A percentile compares a stretch with the other conserved stretches of the same genome.
These are phyloP conservation scores for Neofusicoccum cordaticola DNA, from an alignment of 2,329 filamentous ascomycete species.

Conservation along the genomic window DNA sequence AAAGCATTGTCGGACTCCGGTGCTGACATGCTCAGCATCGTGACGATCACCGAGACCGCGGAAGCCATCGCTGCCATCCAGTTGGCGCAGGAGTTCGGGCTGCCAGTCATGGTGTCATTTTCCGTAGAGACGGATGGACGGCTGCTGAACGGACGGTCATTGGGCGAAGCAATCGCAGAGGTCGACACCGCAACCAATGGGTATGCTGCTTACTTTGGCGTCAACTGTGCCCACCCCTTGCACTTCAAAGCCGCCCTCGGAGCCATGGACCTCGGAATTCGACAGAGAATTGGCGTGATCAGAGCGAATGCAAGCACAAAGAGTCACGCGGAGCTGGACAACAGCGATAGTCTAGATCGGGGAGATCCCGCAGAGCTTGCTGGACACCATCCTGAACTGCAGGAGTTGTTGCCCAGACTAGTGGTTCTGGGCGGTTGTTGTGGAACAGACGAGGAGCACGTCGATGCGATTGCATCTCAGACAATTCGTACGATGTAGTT, in stretches of 20 bases:
- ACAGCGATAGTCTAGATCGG: neutral
- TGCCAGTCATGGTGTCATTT: neutral
- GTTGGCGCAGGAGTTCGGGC: neutral
- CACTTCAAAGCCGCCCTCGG: neutral
- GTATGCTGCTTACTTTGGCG: neutral
- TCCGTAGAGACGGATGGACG: neutral
- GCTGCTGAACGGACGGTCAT: neutral
- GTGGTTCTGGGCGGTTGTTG: neutral
- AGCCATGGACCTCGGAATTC: neutral
- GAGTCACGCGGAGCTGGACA: neutral
- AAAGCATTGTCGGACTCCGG: no score
- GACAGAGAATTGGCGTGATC: neutral
- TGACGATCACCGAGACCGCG: neutral
- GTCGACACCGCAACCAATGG: neutral
- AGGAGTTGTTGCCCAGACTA: neutral
- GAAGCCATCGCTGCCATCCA: neutral
- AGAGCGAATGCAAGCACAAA: neutral
- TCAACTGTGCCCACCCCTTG: neutral
- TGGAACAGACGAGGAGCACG: neutral
- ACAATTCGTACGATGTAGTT: neutral
- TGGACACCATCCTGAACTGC: neutral
- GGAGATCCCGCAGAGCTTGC: neutral
- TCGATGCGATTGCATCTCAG: neutral
- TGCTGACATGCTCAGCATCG: no score
- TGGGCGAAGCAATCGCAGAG: neutral